A percentile compares a stretch with the other conserved stretches of the same genome.
Evolutionary conservation across 2,329 filamentous ascomycete species (phyloP).

Genomic region (Curvularia spicifera): DNA sequence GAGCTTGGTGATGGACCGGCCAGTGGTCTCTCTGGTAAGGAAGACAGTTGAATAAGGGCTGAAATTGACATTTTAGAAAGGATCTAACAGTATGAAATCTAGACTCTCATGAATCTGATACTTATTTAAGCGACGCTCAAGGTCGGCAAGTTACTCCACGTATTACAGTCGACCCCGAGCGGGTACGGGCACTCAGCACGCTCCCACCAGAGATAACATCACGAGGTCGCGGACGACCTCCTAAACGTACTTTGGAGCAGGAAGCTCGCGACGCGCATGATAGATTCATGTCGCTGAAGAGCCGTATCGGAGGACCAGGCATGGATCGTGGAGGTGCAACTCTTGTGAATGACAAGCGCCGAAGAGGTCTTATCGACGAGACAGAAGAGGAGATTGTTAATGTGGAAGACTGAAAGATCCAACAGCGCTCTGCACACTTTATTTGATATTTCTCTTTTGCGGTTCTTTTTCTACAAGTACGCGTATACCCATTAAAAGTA

Average conservation of each 20-base stretch:
- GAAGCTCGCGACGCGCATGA: constrained; percentile 55
- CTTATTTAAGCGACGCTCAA: constrained; percentile 56
- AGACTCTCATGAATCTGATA: constrained; percentile 53
- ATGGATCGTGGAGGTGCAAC: constrained; percentile 61
- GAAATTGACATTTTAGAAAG: constrained; percentile 14
- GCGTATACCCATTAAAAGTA: constrained; percentile 17
- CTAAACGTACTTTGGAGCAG: constrained; percentile 46
- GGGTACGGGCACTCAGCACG: constrained; percentile 13
- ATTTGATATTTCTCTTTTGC: not conserved
- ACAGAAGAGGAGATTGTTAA: constrained; percentile 54
- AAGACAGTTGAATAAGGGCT: constrained; percentile 20
- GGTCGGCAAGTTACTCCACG: constrained; percentile 58
- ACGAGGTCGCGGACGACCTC: constrained; percentile 43
- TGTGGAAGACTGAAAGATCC: constrained; percentile 29
- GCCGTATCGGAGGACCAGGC: constrained; percentile 57
- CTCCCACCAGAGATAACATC: constrained; percentile 19
- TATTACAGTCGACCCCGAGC: constrained; percentile 35
- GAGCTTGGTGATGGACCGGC: constrained; percentile 65
- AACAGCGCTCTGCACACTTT: not conserved
- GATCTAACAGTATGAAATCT: constrained; percentile 27
- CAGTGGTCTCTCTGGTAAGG: constrained; percentile 63
- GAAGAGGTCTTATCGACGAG: constrained; percentile 57
- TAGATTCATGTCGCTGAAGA: constrained; percentile 58
- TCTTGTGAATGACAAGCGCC: constrained; percentile 60
- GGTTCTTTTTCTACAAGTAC: constrained; percentile 8